Percentiles rank a stretch among this genome's conserved stretches.
These are phyloP conservation scores for Stachybotrys elegans DNA, from an alignment of 2,329 filamentous ascomycete species.

Conservation along the genomic window DNA sequence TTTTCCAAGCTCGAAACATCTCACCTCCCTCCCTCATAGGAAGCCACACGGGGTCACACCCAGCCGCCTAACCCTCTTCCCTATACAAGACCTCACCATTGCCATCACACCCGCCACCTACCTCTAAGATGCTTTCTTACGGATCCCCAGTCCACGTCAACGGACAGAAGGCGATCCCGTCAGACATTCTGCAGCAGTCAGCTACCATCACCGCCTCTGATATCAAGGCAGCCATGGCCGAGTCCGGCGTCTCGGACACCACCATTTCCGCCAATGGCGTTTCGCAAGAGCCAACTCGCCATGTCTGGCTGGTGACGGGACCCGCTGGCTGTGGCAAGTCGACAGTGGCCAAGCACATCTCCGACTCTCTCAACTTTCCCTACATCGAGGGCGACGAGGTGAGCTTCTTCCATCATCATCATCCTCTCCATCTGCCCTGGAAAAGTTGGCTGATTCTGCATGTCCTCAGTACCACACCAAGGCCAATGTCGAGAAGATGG, in stretches of 20 bases:
- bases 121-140: slow-evolving; percentile 43
- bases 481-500: slow-evolving; percentile 89
- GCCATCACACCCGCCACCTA: not conserved
- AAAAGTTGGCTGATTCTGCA: slow-evolving; percentile 15
- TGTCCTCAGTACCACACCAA: slow-evolving; percentile 63
- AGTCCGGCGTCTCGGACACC: slow-evolving; percentile 17
- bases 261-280: slow-evolving; percentile 24
- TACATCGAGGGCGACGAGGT: slow-evolving; percentile 78
- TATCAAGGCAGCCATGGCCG: slow-evolving; percentile 14
- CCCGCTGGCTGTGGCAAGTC: slow-evolving; percentile 78
- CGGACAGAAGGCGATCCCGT: slow-evolving; percentile 28
- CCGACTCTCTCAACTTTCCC: slow-evolving; percentile 57
- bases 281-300: slow-evolving; percentile 43
- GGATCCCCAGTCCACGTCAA: slow-evolving; percentile 40
- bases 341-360: slow-evolving; percentile 64
- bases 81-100: not conserved
- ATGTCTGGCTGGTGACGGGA: slow-evolving; percentile 78
- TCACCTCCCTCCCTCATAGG: too few relatives aligned
- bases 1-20: too few relatives aligned
- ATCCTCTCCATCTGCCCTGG: too few relatives aligned
- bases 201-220: slow-evolving; percentile 9
- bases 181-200: slow-evolving; percentile 16
- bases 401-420: slow-evolving; percentile 25
- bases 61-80: too few relatives aligned
- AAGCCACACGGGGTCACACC: too few relatives aligned